These are phyloP conservation scores for Verticillium albo-atrum DNA, from an alignment of 2,329 filamentous ascomycete genomes.

Conservation along the genomic window DNA sequence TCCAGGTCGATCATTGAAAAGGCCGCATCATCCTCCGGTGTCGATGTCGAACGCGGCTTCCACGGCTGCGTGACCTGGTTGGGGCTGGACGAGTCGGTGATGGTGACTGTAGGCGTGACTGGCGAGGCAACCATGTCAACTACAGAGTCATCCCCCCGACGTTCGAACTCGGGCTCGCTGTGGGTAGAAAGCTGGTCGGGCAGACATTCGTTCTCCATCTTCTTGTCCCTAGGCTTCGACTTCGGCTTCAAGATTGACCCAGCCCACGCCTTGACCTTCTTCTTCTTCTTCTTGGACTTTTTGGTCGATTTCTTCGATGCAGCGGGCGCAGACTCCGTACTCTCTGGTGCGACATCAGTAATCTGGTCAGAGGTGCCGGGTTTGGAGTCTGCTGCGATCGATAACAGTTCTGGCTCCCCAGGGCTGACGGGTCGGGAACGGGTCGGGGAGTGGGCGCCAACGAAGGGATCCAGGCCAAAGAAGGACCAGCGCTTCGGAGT, in stretches of 20 bases:
- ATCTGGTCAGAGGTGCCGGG: constrained; percentile 31
- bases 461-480: constrained; percentile 54
- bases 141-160: constrained; percentile 17
- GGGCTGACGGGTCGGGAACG: background rate
- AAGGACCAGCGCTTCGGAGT: constrained; percentile 58
- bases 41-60: constrained; percentile 30
- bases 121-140: constrained; percentile 22
- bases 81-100: constrained; percentile 33
- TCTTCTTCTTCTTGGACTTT: constrained; percentile 51
- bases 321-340: constrained; percentile 17
- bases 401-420: background rate
- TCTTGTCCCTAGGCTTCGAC: constrained; percentile 43
- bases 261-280: constrained; percentile 72
- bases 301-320: constrained; percentile 23
- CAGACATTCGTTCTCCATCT: background rate
- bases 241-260: constrained; percentile 64
- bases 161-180: constrained; percentile 9
- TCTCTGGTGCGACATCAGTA: constrained; percentile 19
- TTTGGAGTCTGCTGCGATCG: constrained; percentile 15
- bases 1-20: constrained; percentile 90
- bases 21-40: constrained; percentile 57
- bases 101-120: constrained; percentile 32
- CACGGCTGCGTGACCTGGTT: constrained; percentile 20
- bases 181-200: background rate
- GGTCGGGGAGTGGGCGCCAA: constrained; percentile 12